Conservation (phyloP, 1,284 basidiomycete genomes). For the Porodaedalea pini region DNA sequence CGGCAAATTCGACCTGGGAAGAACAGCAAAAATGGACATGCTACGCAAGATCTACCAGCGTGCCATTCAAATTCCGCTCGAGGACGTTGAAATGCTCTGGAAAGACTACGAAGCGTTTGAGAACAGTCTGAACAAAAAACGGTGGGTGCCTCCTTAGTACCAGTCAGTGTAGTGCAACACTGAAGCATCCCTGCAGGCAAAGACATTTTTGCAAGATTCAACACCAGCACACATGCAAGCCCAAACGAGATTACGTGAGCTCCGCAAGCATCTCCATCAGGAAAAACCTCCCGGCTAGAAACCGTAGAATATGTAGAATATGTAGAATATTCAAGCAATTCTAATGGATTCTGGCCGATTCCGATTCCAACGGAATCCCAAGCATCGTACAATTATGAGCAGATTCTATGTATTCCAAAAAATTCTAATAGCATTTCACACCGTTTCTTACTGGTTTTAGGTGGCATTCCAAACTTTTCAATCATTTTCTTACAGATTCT, state of each 20-base stretch:
- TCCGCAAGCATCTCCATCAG: constrained; percentile 74
- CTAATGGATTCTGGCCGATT: no score
- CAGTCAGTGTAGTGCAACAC: background rate
- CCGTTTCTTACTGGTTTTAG: no score
- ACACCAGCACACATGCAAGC: constrained; percentile 93
- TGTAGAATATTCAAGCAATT: no score
- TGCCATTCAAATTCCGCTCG: constrained; percentile 89
- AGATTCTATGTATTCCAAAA: no score
- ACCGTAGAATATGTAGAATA: no score
- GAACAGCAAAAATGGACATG: constrained; percentile 91
- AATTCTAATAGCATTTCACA: no score
- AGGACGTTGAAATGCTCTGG: constrained; percentile 94
- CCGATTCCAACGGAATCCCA: no score
- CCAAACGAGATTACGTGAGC: constrained; percentile 80
- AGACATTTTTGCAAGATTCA: constrained; percentile 87
- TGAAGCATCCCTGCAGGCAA: constrained; percentile 50
- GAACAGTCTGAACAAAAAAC: constrained; percentile 85
- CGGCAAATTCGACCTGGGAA: constrained; percentile 88
- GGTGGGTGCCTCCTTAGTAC: constrained; percentile 36
- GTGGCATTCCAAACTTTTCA: no score
- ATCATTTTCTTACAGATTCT: no score
- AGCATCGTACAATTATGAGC: no score
- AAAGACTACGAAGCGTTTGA: constrained; percentile 94
- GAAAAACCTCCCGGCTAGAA: no score
- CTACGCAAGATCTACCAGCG: constrained; percentile 91